Percentiles rank a stretch among this genome's conserved stretches.
Evolutionary conservation across 768 basidiomycete species (phyloP).

Genomic region (Lanmaoa pseudosensibilis): DNA sequence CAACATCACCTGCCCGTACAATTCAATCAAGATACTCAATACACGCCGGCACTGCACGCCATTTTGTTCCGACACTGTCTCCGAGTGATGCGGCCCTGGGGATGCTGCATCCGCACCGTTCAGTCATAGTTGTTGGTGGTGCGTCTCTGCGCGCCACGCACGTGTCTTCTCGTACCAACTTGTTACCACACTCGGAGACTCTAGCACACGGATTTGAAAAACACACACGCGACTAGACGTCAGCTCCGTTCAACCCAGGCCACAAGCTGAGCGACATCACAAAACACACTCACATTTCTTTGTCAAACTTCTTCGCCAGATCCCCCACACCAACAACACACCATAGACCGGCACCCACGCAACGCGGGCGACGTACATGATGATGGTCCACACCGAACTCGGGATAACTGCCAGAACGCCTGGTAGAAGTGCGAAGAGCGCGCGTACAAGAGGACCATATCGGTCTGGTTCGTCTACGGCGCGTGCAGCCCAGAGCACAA

Average conservation of each 20-base stretch:
- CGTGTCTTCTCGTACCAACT: slow-evolving; percentile 2
- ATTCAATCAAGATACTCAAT: neutral
- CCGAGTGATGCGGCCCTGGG: neutral
- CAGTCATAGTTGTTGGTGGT: neutral
- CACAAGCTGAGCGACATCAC: too few relatives aligned
- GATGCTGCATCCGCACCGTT: too few relatives aligned
- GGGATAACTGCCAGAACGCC: slow-evolving; percentile 3
- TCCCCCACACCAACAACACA: slow-evolving; percentile 16
- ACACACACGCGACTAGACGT: neutral
- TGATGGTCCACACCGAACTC: neutral
- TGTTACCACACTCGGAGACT: neutral
- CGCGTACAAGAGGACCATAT: slow-evolving; percentile 2
- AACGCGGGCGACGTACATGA: neutral
- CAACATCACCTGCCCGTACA: neutral
- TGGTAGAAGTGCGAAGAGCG: neutral
- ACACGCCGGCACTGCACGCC: neutral
- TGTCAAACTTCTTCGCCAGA: slow-evolving; percentile 4
- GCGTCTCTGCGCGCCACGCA: neutral
- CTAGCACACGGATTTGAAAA: neutral
- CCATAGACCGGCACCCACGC: slow-evolving; percentile 1
- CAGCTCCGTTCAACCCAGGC: neutral
- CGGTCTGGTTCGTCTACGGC: neutral
- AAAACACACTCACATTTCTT: slow-evolving; percentile 3
- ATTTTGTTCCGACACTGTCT: neutral
- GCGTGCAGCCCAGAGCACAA: neutral